Percentiles rank a stretch among this genome's conserved stretches.
These are phyloP conservation scores for Cytospora piceae DNA, from an alignment of 2,329 filamentous ascomycete species.

Conservation along the genomic window DNA sequence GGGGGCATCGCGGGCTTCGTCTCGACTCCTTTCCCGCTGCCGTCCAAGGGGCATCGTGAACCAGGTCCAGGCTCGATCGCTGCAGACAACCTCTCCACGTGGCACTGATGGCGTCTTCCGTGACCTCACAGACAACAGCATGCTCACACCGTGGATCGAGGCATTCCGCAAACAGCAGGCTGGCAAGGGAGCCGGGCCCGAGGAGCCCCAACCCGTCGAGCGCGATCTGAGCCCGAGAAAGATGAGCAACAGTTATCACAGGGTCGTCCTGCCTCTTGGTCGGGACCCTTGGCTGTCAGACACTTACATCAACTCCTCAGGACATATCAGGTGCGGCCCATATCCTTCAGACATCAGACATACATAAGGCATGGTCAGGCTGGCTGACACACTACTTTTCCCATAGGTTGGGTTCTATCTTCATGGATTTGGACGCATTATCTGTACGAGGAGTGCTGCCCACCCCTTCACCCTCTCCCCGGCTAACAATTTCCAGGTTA, in stretches of 20 bases:
- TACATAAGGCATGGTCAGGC: neutral
- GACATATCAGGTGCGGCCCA: conserved; percentile 65
- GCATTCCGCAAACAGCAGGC: conserved; percentile 61
- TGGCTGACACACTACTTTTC: conserved; percentile 1
- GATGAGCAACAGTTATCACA: conserved; percentile 73
- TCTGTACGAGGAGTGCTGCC: conserved; percentile 42
- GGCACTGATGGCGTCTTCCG: conserved; percentile 44
- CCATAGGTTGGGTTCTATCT: conserved; percentile 66
- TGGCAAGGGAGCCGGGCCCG: conserved; percentile 37
- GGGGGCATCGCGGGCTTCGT: neutral
- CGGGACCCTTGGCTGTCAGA: conserved; percentile 78
- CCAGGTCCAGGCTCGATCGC: conserved; percentile 26
- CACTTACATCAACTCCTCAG: conserved; percentile 76
- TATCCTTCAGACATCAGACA: too few species aligned
- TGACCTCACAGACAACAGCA: conserved; percentile 41
- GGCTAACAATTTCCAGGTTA: conserved; percentile 47
- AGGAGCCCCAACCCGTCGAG: conserved; percentile 39
- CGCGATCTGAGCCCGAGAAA: conserved; percentile 66
- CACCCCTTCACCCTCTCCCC: neutral
- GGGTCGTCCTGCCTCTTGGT: conserved; percentile 67
- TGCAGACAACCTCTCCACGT: conserved; percentile 35
- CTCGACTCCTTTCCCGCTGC: neutral
- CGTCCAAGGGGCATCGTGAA: neutral
- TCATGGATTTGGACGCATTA: conserved; percentile 81
- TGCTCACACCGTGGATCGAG: conserved; percentile 68